Evolutionary conservation across 345 rosid genomes (phyloP), one percentile per base, ranked within the genome.

Genomic region (Cardamine occulta): DNA sequence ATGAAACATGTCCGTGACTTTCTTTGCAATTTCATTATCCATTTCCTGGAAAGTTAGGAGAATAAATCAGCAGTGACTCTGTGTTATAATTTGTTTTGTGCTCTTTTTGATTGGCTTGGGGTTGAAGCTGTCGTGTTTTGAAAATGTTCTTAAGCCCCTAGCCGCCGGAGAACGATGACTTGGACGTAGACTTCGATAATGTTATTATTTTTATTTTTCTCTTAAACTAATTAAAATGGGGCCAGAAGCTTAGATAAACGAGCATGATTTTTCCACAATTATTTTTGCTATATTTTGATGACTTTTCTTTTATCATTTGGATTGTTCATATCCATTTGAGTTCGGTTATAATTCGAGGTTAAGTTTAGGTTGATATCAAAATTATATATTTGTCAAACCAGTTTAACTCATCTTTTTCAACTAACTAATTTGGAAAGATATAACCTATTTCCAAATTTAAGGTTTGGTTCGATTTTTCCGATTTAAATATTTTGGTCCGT

Each of bases 101-200:
- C 9, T 59, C 19, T 8, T 76, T 15, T 15, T 8, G 21, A 17
- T 55, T 54, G 70, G 70, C 49, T 69, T 76, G 65, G 26, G 10
- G 65, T 77, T 55, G 54, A 77, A 77, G 80, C 51, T 35, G 75
- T 55, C 66, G 26, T 63, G 15, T 31, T 63, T 75, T 76, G 75
- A 70, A 70, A 76, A 76, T 10, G 66, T 70, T 70, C 59, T 23
- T 18, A 26, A 54, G 71, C 19, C 9, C 19, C 9, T 45, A 45
- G 51, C 71, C 40, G 60, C 71, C 75, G 26, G 64, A 55, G 66
- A 47, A 45, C 7, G 65, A 47, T 70, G 64, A 69, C 64, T 32
- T 58, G 64, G 45, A 76, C 70, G 64, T 61, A 53, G 58, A 44
- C 63, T 77, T 7, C 9, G 9, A 21, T 63, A 31, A 31, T 49